phyloP scores from a whole-genome alignment of 177 flowering plant genomes.

The Telopea speciosissima region DNA sequence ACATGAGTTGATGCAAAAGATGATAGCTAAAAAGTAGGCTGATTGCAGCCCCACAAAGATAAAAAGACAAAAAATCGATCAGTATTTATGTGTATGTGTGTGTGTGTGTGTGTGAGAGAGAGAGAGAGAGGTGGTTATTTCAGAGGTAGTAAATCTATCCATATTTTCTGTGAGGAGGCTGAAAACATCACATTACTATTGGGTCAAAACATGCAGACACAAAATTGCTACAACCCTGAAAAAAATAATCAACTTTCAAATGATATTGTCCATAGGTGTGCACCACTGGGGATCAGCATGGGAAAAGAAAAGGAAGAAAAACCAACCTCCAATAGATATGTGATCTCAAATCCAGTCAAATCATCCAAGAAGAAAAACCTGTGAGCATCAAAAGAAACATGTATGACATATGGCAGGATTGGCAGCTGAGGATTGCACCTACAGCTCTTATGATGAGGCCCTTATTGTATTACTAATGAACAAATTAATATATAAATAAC shows the following conservation, averaged over 20 bases:
- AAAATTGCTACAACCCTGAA: neutral
- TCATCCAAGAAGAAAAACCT: slow-evolving; percentile 99
- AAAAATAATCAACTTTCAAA: neutral
- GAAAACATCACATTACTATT: neutral
- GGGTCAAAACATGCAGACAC: neutral
- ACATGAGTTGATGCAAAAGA: neutral
- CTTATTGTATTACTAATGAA: no score
- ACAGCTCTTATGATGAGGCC: no score
- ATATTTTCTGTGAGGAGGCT: no score
- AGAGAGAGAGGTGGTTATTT: neutral
- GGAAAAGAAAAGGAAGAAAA: neutral
- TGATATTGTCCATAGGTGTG: neutral
- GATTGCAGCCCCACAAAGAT: neutral
- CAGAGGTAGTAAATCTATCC: neutral
- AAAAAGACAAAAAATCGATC: no score
- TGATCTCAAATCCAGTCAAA: slow-evolving; percentile 90
- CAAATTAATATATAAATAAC: no score
- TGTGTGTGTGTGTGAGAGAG: neutral
- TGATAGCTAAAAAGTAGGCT: neutral
- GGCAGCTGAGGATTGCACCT: no score
- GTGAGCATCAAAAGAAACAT: slow-evolving; percentile 14
- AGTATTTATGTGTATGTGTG: no score
- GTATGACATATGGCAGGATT: neutral
- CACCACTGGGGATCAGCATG: neutral
- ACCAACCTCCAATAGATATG: slow-evolving; percentile 78